phyloP scores from a whole-genome alignment of 176 grass and related monocot genomes.

The Cocos nucifera region DNA sequence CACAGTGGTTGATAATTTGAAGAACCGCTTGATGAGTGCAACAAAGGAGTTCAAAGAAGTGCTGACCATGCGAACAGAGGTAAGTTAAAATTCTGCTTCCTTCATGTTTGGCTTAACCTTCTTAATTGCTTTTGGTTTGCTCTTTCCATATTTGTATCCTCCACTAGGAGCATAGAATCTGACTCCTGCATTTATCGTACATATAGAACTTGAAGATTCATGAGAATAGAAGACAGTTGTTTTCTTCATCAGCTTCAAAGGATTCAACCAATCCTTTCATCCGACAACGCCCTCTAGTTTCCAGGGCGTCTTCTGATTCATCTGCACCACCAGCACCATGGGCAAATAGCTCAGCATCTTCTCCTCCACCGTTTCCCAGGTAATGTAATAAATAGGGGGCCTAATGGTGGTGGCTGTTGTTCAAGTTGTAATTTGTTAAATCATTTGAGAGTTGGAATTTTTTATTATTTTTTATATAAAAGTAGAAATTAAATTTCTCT shows the following conservation, averaged over 20 bases:
- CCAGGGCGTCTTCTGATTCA: neutral
- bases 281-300: neutral
- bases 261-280: neutral
- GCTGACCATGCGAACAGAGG: neutral
- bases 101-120: too few species aligned
- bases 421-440: too few species aligned
- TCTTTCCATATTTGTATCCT: neutral
- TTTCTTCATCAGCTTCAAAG: conserved; percentile 4
- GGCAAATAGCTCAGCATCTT: neutral
- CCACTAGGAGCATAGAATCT: neutral
- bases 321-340: neutral
- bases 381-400: too few species aligned
- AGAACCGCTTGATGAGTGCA: conserved; percentile 1
- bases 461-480: too few species aligned
- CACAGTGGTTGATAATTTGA: neutral
- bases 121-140: too few species aligned
- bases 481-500: too few species aligned
- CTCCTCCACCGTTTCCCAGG: too few species aligned
- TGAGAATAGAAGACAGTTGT: neutral
- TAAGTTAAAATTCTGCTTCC: neutral
- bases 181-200: neutral
- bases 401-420: too few species aligned
- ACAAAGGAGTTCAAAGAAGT: conserved; percentile 1
- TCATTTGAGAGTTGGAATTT: too few species aligned
- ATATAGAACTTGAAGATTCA: neutral